phyloP scores from a whole-genome alignment of 257 asterid species.

The Buddleja alternifolia region DNA sequence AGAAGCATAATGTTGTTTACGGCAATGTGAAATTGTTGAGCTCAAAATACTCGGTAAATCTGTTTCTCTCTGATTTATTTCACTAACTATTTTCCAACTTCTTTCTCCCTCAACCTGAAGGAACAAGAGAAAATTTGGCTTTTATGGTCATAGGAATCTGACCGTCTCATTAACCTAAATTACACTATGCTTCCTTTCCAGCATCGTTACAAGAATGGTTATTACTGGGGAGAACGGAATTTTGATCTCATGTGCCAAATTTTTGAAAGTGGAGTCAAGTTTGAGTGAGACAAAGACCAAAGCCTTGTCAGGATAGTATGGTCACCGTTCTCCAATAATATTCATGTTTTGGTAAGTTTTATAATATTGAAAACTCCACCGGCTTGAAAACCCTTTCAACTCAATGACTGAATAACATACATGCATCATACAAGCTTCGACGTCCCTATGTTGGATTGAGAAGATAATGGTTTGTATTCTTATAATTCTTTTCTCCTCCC shows the following conservation, averaged over 20 bases:
- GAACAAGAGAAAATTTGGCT: background rate
- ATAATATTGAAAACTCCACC: slow-evolving; percentile 3
- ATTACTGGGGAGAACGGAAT: slow-evolving; percentile 29
- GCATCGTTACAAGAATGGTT: slow-evolving; percentile 22
- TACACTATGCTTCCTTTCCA: slow-evolving; percentile 28
- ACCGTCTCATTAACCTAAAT: slow-evolving; percentile 10
- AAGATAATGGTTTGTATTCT: background rate
- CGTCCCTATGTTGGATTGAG: background rate
- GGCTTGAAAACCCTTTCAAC: background rate
- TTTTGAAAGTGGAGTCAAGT: slow-evolving; percentile 43
- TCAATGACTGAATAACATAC: slow-evolving; percentile 1
- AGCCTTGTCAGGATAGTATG: background rate
- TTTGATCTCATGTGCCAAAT: slow-evolving; percentile 46
- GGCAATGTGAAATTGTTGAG: slow-evolving; percentile 34
- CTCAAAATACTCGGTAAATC: slow-evolving; percentile 34
- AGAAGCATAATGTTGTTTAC: slow-evolving; percentile 33
- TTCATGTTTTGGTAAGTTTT: slow-evolving; percentile 12
- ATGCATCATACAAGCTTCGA: background rate
- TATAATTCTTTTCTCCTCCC: background rate
- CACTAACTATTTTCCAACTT: background rate
- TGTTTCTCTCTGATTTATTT: background rate
- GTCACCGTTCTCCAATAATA: background rate
- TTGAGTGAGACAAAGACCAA: slow-evolving; percentile 20
- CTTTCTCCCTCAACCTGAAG: slow-evolving; percentile 21
- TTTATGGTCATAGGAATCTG: background rate